These are phyloP conservation scores for Mallotus nudiflorus DNA, from an alignment of 345 rosid species.

Conservation along the genomic window DNA sequence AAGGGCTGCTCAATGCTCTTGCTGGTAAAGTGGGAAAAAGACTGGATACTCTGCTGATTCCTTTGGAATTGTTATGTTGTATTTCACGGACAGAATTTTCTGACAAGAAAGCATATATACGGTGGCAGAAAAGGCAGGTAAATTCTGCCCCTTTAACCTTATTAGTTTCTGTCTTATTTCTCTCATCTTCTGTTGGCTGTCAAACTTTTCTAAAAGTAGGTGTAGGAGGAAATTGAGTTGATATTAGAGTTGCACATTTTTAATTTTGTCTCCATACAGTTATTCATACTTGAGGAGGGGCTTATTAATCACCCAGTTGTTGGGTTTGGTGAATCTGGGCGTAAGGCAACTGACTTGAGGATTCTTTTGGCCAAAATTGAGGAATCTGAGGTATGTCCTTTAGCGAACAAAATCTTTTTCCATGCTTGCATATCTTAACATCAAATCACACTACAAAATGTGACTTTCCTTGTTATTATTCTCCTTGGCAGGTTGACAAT, in stretches of 20 bases:
- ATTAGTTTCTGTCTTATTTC: not conserved
- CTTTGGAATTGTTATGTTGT: conserved; percentile 85
- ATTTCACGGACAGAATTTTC: conserved; percentile 94
- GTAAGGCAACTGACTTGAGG: conserved; percentile 74
- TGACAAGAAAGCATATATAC: conserved; percentile 89
- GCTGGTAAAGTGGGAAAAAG: conserved; percentile 89
- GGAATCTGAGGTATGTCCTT: conserved; percentile 79
- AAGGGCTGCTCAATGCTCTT: conserved; percentile 87
- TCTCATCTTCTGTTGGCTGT: conserved; percentile 7
- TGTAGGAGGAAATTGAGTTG: not conserved
- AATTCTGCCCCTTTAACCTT: conserved; percentile 25
- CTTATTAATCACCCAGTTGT: conserved; percentile 84
- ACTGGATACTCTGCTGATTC: conserved; percentile 86
- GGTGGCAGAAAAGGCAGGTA: conserved; percentile 99
- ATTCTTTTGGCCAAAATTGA: conserved; percentile 86
- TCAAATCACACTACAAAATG: not conserved
- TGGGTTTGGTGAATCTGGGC: conserved; percentile 93
- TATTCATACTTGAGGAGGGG: conserved; percentile 94
- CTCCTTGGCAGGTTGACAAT: not conserved
- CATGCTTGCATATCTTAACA: not conserved
- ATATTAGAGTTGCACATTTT: conserved; percentile 16
- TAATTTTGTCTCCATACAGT: conserved; percentile 46
- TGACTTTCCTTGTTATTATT: not conserved
- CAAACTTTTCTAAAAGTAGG: conserved; percentile 16
- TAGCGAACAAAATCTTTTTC: not conserved